A percentile compares a stretch with the other conserved stretches of the same genome.
phyloP scores from a whole-genome alignment of 2,329 filamentous ascomycete species.

The Davidsoniella neocaledoniae region DNA sequence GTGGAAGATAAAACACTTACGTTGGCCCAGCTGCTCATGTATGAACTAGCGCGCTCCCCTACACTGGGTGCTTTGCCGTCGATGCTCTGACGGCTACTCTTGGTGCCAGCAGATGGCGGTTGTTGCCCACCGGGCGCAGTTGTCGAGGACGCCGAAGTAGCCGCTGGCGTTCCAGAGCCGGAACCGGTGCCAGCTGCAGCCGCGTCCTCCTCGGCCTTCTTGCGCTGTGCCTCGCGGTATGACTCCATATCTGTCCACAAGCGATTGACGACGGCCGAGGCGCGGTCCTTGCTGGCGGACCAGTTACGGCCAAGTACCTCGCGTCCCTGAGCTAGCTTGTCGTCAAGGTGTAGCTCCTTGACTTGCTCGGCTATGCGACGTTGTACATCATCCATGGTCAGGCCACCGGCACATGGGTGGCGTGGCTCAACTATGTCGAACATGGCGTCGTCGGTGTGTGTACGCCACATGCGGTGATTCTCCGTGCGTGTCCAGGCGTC shows the following conservation, averaged over 20 bases:
- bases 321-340: conserved; percentile 64
- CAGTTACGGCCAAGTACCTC: conserved; percentile 80
- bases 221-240: conserved; percentile 29
- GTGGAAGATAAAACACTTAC: conserved; percentile 4
- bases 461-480: conserved; percentile 80
- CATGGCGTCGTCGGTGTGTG: conserved; percentile 64
- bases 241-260: conserved; percentile 79
- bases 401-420: conserved; percentile 81
- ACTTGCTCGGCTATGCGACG: conserved; percentile 80
- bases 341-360: conserved; percentile 83
- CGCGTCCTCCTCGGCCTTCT: conserved; percentile 24
- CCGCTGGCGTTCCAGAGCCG: conserved; percentile 1
- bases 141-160: too few species aligned
- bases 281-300: conserved; percentile 75
- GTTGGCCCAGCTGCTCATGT: conserved; percentile 52
- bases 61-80: conserved; percentile 5
- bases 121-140: neutral
- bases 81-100: conserved; percentile 10
- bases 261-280: conserved; percentile 71
- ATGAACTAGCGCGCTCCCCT: conserved; percentile 36
- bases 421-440: conserved; percentile 89
- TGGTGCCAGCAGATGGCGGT: neutral
- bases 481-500: conserved; percentile 77
- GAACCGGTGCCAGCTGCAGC: neutral
- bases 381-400: conserved; percentile 90